These are phyloP conservation scores for Fusarium zealandicum DNA, from an alignment of 2,329 filamentous ascomycete species.

Conservation along the genomic window DNA sequence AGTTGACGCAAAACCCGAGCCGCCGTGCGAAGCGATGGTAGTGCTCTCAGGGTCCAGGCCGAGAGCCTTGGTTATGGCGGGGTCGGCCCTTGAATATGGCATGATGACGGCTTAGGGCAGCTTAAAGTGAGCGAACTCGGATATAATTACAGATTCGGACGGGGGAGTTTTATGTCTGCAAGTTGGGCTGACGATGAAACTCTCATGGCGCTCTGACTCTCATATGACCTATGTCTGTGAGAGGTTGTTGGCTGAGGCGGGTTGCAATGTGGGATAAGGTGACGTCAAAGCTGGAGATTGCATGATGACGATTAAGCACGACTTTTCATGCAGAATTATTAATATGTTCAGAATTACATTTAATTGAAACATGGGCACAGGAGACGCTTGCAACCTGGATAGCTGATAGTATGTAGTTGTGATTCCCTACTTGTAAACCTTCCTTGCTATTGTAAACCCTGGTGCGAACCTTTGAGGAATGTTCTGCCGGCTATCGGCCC, in stretches of 20 bases:
- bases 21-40: constrained; percentile 66
- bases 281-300: constrained; percentile 40
- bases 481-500: no score
- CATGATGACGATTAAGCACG: constrained; percentile 25
- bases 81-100: constrained; percentile 25
- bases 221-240: constrained; percentile 2
- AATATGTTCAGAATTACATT: no score
- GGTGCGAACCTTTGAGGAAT: no score
- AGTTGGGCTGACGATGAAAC: not conserved
- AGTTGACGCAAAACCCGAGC: constrained; percentile 73
- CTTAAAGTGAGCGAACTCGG: no score
- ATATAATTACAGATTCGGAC: no score
- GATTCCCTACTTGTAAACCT: no score
- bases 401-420: no score
- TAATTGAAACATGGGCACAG: no score
- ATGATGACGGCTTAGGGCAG: constrained; percentile 11
- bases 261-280: constrained; percentile 33
- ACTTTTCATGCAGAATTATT: no score
- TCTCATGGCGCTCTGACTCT: not conserved
- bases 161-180: not conserved
- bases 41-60: constrained; percentile 68
- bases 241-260: not conserved
- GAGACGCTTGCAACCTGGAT: no score
- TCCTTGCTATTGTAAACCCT: no score
- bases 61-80: constrained; percentile 47